Evolutionary conservation across 441 rosid genomes (phyloP).

Genomic region (Breynia disticha): DNA sequence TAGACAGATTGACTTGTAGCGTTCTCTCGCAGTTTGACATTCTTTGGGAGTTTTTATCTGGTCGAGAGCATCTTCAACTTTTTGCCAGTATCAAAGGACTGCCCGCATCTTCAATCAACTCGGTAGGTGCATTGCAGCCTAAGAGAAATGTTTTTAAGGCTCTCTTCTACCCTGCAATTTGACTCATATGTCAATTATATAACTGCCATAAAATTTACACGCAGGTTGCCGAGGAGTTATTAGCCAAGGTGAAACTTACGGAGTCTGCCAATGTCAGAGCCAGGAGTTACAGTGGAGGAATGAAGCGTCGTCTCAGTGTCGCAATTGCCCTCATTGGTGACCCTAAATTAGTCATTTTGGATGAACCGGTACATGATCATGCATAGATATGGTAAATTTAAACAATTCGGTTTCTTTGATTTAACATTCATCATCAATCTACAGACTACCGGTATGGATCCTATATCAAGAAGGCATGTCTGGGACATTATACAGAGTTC

Average conservation of each 20-base stretch:
- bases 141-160: not conserved
- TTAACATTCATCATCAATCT: constrained; percentile 6
- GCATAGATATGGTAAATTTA: not conserved
- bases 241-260: constrained; percentile 62
- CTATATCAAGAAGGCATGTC: constrained; percentile 86
- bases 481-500: constrained; percentile 87
- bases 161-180: constrained; percentile 1
- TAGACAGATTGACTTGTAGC: constrained; percentile 14
- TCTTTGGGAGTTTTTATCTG: constrained; percentile 84
- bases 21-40: constrained; percentile 60
- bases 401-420: not conserved
- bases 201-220: not conserved
- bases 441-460: constrained; percentile 92
- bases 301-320: constrained; percentile 90
- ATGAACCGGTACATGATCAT: constrained; percentile 58
- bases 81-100: constrained; percentile 85
- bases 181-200: no score
- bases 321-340: constrained; percentile 85
- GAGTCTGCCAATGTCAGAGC: constrained; percentile 63
- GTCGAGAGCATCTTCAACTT: constrained; percentile 80
- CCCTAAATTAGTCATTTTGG: constrained; percentile 81
- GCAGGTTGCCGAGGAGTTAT: constrained; percentile 58
- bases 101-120: constrained; percentile 44
- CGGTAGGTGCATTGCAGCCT: constrained; percentile 29
- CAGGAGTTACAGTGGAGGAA: constrained; percentile 95